Percentiles rank a stretch among this genome's conserved stretches.
phyloP scores from a whole-genome alignment of 208 protist genomes.

The Crithidia brevicula region DNA sequence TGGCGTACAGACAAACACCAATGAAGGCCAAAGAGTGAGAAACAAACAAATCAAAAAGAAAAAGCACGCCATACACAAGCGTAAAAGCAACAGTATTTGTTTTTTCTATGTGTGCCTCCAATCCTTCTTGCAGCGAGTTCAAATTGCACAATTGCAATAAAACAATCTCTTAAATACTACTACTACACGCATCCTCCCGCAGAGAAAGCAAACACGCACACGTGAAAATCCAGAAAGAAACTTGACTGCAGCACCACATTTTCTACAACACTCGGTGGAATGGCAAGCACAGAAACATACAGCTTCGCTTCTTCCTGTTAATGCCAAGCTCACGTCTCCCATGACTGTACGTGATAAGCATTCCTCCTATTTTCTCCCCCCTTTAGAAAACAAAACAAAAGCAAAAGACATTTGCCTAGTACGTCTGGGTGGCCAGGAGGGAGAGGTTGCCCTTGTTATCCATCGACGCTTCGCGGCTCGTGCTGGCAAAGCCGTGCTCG shows the following conservation, averaged over 20 bases:
- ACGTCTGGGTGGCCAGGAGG: slow-evolving; percentile 69
- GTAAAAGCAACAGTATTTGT: too few relatives aligned
- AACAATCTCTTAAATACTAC: background rate
- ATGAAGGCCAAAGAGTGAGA: background rate
- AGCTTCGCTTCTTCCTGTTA: too few relatives aligned
- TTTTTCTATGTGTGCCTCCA: too few relatives aligned
- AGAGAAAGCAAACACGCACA: background rate
- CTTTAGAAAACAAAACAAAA: background rate
- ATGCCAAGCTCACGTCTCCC: too few relatives aligned
- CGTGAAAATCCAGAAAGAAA: slow-evolving; percentile 2
- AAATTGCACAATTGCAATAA: background rate
- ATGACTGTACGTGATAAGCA: too few relatives aligned
- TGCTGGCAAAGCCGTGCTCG: slow-evolving; percentile 85
- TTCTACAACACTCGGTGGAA: too few relatives aligned
- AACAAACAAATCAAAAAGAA: background rate
- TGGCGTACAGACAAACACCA: too few relatives aligned
- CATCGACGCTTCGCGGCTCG: slow-evolving; percentile 86
- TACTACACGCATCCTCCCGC: background rate
- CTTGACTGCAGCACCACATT: too few relatives aligned
- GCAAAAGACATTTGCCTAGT: slow-evolving; percentile 43
- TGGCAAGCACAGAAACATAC: background rate
- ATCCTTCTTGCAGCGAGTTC: too few relatives aligned
- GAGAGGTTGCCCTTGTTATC: slow-evolving; percentile 66
- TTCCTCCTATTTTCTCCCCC: slow-evolving; percentile 5
- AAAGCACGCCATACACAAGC: background rate